A percentile compares a stretch with the other conserved stretches of the same genome.
phyloP scores from a whole-genome alignment of 2,329 filamentous ascomycete genomes.

The Penicillium olsonii region DNA sequence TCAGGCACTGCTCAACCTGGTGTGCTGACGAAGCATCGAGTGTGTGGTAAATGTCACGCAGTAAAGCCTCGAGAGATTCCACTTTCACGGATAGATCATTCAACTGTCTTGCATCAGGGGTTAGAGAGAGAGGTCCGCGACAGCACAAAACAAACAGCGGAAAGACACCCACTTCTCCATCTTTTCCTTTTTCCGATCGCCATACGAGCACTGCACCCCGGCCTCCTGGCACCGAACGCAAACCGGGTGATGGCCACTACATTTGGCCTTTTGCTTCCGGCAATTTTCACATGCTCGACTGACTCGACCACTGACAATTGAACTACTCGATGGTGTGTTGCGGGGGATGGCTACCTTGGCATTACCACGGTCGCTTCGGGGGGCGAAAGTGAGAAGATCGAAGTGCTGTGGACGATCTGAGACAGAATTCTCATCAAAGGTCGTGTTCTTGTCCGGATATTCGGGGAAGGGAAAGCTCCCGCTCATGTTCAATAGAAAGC shows the following conservation, averaged over 20 bases:
- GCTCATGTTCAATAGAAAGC: constrained; percentile 6
- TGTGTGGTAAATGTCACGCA: constrained; percentile 36
- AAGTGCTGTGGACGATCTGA: constrained; percentile 15
- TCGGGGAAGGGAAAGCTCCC: constrained; percentile 8
- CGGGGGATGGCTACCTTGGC: constrained; percentile 36
- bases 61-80: constrained; percentile 36
- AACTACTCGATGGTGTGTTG: constrained; percentile 22
- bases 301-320: constrained; percentile 33
- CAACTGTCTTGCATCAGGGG: constrained; percentile 35
- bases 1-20: constrained; percentile 36
- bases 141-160: constrained; percentile 3
- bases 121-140: constrained; percentile 5
- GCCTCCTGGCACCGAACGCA: constrained; percentile 47
- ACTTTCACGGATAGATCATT: constrained; percentile 41
- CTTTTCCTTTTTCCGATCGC: constrained; percentile 47
- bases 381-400: constrained; percentile 15
- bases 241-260: constrained; percentile 45
- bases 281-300: constrained; percentile 48
- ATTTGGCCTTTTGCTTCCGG: constrained; percentile 49
- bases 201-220: constrained; percentile 44
- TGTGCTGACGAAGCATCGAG: constrained; percentile 35
- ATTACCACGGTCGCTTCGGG: constrained; percentile 18
- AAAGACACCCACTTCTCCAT: constrained; percentile 40
- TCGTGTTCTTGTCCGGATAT: constrained; percentile 9
- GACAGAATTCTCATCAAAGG: constrained; percentile 17